Conservation (phyloP, 2,329 filamentous ascomycete genomes). For the Colletotrichum acutatum region DNA sequence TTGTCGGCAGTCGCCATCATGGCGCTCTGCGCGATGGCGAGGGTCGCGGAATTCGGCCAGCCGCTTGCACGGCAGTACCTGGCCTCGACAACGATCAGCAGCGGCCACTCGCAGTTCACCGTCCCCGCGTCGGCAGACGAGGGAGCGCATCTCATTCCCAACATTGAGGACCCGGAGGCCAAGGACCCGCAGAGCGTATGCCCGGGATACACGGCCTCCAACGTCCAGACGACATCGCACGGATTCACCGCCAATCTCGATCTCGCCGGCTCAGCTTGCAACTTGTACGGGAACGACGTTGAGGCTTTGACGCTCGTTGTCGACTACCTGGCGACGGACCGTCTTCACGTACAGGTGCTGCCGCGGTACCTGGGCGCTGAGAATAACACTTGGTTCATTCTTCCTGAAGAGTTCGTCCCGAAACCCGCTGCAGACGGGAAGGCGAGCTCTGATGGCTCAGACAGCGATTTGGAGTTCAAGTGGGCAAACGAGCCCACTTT, state of each 20-base stretch:
- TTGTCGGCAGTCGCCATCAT: constrained; percentile 17
- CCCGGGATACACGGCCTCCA: constrained; percentile 75
- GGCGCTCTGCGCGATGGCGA: constrained; percentile 19
- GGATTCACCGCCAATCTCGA: constrained; percentile 76
- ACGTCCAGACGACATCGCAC: constrained; percentile 61
- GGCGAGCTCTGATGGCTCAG: constrained; percentile 44
- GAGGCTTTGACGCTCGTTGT: constrained; percentile 74
- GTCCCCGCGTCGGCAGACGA: constrained; percentile 12
- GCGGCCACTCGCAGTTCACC: constrained; percentile 3
- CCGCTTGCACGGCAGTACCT: constrained; percentile 8
- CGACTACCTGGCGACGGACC: constrained; percentile 72
- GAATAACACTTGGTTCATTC: constrained; percentile 74
- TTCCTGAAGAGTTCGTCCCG: constrained; percentile 72
- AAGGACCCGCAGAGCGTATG: constrained; percentile 55
- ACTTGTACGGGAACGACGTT: constrained; percentile 82
- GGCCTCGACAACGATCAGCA: background rate
- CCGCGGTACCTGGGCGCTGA: constrained; percentile 70
- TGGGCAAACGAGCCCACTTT: constrained; percentile 69
- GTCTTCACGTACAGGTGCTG: constrained; percentile 76
- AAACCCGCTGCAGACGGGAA: constrained; percentile 52
- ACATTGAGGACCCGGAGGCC: constrained; percentile 25
- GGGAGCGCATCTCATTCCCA: constrained; percentile 29
- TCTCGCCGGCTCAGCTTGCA: constrained; percentile 77
- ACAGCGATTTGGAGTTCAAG: constrained; percentile 65
- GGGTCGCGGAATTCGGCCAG: background rate